phyloP scores from a whole-genome alignment of 495 filamentous ascomycete species.

The Neurospora tetrasperma region DNA sequence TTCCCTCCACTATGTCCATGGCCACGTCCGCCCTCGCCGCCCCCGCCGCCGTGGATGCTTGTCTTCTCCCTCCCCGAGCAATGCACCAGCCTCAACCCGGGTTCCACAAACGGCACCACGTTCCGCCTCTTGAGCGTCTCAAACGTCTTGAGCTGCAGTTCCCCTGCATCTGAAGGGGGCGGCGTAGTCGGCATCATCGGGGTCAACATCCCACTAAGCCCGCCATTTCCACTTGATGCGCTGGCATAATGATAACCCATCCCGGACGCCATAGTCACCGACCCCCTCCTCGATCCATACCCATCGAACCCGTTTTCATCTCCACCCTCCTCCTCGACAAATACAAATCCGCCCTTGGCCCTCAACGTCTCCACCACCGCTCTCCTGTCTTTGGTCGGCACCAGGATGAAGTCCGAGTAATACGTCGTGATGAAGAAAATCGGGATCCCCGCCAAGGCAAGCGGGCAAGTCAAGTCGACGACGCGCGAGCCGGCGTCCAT shows the following conservation, averaged over 20 bases:
- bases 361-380: constrained; percentile 70
- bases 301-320: not conserved
- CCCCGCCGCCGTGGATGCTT: constrained; percentile 8
- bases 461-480: constrained; percentile 78
- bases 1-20: not conserved
- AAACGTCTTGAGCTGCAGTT: constrained; percentile 78
- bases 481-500: constrained; percentile 92
- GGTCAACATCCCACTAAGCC: not conserved
- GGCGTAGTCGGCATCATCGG: constrained; percentile 51
- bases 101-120: constrained; percentile 62
- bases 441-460: constrained; percentile 85
- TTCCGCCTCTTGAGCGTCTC: constrained; percentile 58
- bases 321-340: constrained; percentile 43
- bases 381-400: constrained; percentile 60
- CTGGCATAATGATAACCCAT: constrained; percentile 33
- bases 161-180: constrained; percentile 62
- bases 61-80: constrained; percentile 56
- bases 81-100: constrained; percentile 61
- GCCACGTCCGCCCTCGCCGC: constrained; percentile 8
- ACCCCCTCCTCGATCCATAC: not conserved
- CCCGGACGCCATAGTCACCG: constrained; percentile 3
- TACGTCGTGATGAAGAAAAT: constrained; percentile 99
- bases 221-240: constrained; percentile 31
- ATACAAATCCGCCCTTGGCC: constrained; percentile 64
- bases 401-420: constrained; percentile 93